Evolutionary conservation across 1,139 yeast species (phyloP).

Genomic region (Candida pseudocylindracea): DNA sequence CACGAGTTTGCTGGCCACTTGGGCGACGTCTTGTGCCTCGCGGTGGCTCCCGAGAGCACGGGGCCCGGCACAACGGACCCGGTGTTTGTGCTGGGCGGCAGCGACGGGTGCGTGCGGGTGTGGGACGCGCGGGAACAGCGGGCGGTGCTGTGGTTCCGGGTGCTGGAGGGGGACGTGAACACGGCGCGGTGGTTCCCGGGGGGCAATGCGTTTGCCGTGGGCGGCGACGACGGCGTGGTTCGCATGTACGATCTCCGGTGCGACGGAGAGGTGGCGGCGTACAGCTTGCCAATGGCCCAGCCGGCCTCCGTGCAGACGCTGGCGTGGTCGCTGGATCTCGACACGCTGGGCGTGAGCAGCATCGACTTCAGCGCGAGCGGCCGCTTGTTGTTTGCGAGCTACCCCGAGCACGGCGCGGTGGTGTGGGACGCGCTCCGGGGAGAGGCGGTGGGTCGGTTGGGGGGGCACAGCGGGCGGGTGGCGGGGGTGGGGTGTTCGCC

Average conservation of each 20-base stretch:
- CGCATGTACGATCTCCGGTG: conserved; percentile 57
- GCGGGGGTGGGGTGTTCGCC: conserved; percentile 46
- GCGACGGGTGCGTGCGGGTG: conserved; percentile 48
- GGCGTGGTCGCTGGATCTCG: conserved; percentile 7
- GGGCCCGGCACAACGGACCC: conserved; percentile 6
- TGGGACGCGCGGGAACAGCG: conserved; percentile 45
- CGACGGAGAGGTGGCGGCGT: conserved; percentile 44
- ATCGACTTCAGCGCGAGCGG: conserved; percentile 63
- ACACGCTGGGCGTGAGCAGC: conserved; percentile 43
- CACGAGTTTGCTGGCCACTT: conserved; percentile 51
- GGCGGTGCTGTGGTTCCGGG: conserved; percentile 36
- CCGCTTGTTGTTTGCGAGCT: conserved; percentile 50
- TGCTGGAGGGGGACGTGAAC: conserved; percentile 47
- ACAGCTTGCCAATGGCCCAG: conserved; percentile 13
- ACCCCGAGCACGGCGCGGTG: conserved; percentile 53
- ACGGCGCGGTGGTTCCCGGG: conserved; percentile 47
- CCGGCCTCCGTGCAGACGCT: conserved; percentile 7
- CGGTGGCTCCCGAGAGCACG: conserved; percentile 7
- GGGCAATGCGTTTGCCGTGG: conserved; percentile 43
- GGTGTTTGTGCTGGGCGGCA: conserved; percentile 44
- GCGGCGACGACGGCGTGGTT: conserved; percentile 65
- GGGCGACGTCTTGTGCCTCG: conserved; percentile 54
- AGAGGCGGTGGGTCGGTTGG: conserved; percentile 35
- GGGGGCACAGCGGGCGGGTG: conserved; percentile 38
- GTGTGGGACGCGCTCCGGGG: conserved; percentile 63